Base-by-base conservation (phyloP, 805 yeast genomes). In the Lipomyces sp. region DNA sequence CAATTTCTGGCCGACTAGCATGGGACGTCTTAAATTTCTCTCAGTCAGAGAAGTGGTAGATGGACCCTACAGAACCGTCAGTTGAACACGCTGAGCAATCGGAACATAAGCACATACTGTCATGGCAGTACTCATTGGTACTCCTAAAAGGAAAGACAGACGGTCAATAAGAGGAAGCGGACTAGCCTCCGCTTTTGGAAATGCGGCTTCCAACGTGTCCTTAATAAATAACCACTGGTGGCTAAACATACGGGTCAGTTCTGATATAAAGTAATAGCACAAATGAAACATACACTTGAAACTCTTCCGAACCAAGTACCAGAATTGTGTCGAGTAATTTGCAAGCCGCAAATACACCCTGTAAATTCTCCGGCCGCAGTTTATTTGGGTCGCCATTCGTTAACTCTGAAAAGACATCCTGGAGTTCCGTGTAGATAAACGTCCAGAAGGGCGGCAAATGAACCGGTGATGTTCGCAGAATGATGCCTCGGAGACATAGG, bases 201-300 rank as follows among this genome's bases (percentile, higher is more conserved):
- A 83, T 37, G 84, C 81, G 24, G 88, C 86, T 66, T 86, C 88
- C 18, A 86, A 81, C 18, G 85, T 86, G 72, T 89, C 91, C 34
- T 87, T 82, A 10, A 94, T 84, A 74, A 92, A 95, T 1, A 95
- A 79, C 98, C 98, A 94, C 73, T 92, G 95, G 68, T 85, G 76
- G 60, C 69, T 60, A 24, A 48, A 30, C 18, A 48, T 53, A 48
- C 4, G 4, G 11, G 51, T 37, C 34, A 53, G 58, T 32, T 24
- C 42, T 4, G 37, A 30, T 24, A 55, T 32, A 10, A 32, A 34
- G 7, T 13, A 50, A 11, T 24, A 35, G 4, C 45, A 24, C 18
- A 29, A 50, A n/a, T 8, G 54, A 10, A n/a, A 68, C 73, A 78
- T 78, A 75, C 76, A 85, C 74, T 77, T 87, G 88, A 80, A 94